Conservation (phyloP, 2,329 filamentous ascomycete species). For the Botrytis hyacinthi region DNA sequence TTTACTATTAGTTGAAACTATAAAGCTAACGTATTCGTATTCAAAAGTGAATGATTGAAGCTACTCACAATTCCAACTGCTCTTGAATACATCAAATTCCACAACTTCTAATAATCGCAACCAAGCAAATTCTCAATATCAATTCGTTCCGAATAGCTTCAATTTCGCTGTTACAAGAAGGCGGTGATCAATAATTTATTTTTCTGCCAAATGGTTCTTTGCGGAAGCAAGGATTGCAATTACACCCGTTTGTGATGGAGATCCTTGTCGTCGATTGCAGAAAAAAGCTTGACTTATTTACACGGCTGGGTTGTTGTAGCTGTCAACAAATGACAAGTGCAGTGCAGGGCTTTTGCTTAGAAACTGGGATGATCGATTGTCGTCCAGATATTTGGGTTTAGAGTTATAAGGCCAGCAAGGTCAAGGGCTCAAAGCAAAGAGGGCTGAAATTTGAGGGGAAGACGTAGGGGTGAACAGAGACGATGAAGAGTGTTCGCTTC, state of each 20-base stretch:
- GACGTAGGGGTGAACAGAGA: neutral
- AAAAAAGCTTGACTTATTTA: slow-evolving; percentile 18
- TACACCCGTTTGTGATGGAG: slow-evolving; percentile 14
- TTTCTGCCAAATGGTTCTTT: neutral
- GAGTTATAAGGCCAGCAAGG: slow-evolving; percentile 15
- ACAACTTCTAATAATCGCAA: neutral
- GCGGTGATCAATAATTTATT: neutral
- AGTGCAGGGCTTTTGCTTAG: neutral
- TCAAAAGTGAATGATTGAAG: neutral
- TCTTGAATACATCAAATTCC: neutral
- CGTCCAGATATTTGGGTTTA: slow-evolving; percentile 12
- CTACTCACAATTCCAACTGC: neutral
- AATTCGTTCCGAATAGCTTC: slow-evolving; percentile 14
- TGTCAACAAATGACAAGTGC: slow-evolving; percentile 16
- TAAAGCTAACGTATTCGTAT: neutral
- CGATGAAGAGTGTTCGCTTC: neutral
- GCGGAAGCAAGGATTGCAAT: slow-evolving; percentile 19
- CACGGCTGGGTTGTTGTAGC: slow-evolving; percentile 13
- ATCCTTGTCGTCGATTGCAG: slow-evolving; percentile 19
- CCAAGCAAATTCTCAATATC: neutral
- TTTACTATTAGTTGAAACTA: neutral
- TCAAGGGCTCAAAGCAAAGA: slow-evolving; percentile 3
- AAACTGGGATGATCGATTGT: slow-evolving; percentile 15
- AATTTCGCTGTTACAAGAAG: neutral
- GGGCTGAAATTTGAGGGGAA: slow-evolving; percentile 2